A percentile compares a stretch with the other conserved stretches of the same genome.
Conservation (phyloP, 352 stramenopile genomes). For the Globisporangium perplexum region DNA sequence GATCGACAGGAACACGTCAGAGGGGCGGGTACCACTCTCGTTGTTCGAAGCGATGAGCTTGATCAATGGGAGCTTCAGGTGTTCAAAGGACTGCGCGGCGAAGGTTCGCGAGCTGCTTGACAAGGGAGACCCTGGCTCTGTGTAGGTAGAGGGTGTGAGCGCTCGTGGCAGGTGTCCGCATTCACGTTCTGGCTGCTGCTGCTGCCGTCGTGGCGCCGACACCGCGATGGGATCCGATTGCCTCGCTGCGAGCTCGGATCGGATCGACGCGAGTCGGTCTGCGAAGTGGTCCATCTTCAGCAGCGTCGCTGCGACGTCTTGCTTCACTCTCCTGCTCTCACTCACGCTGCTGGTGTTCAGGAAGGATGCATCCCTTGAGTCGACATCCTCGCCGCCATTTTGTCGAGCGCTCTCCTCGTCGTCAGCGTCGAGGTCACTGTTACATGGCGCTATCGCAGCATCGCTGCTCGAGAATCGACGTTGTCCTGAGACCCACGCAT, state of each 20-base stretch:
- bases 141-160: background rate
- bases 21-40: constrained; percentile 11
- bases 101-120: background rate
- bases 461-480: background rate
- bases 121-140: background rate
- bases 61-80: constrained; percentile 30
- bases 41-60: constrained; percentile 18
- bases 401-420: constrained; percentile 6
- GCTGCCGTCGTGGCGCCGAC: background rate
- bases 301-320: constrained; percentile 17
- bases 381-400: background rate
- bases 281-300: constrained; percentile 42
- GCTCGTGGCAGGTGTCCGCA: background rate
- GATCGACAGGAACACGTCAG: constrained; percentile 24
- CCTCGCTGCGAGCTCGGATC: constrained; percentile 21
- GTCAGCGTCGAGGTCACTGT: background rate
- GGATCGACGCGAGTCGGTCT: constrained; percentile 37
- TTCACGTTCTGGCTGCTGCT: background rate
- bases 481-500: no score
- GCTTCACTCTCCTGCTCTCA: constrained; percentile 4
- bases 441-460: background rate
- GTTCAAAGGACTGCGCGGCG: constrained; percentile 1
- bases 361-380: background rate
- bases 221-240: background rate
- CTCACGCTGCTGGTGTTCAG: background rate